These are phyloP conservation scores for Phylloporus sp. DNA, from an alignment of 768 basidiomycete genomes.

Conservation along the genomic window DNA sequence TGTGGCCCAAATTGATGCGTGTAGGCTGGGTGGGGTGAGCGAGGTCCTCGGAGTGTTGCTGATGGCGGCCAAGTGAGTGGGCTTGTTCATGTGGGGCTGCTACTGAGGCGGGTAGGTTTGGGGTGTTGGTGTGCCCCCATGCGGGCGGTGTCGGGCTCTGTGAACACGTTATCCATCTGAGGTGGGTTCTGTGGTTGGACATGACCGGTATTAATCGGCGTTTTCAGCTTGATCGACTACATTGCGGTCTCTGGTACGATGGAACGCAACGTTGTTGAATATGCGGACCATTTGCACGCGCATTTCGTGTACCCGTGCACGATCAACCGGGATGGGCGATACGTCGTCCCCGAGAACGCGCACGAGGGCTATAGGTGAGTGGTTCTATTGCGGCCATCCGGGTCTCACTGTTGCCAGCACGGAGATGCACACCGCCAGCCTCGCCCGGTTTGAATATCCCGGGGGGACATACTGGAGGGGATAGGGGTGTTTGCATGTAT, in stretches of 20 bases:
- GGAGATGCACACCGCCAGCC: slow-evolving; percentile 77
- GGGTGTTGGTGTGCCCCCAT: slow-evolving; percentile 85
- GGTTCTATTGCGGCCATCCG: neutral
- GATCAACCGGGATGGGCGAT: slow-evolving; percentile 79
- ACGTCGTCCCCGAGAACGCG: slow-evolving; percentile 74
- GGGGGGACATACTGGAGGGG: slow-evolving; percentile 38
- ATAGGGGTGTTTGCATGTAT: slow-evolving; percentile 23
- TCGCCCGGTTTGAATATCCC: slow-evolving; percentile 79
- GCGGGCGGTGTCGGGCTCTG: slow-evolving; percentile 92
- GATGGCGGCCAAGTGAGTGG: slow-evolving; percentile 79
- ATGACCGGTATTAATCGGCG: slow-evolving; percentile 8
- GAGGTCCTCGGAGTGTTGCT: slow-evolving; percentile 85
- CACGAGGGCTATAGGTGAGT: slow-evolving; percentile 63
- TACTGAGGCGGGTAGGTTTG: slow-evolving; percentile 50
- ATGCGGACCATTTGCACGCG: slow-evolving; percentile 84
- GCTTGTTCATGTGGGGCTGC: neutral
- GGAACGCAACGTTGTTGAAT: slow-evolving; percentile 90
- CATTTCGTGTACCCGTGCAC: slow-evolving; percentile 83
- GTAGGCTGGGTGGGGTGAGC: slow-evolving; percentile 84
- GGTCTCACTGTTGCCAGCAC: slow-evolving; percentile 42
- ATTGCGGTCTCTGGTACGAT: slow-evolving; percentile 83
- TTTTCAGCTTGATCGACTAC: slow-evolving; percentile 78
- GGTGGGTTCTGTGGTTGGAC: slow-evolving; percentile 35
- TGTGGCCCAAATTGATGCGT: slow-evolving; percentile 85
- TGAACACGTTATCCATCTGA: slow-evolving; percentile 85